phyloP scores from a whole-genome alignment of 1,139 yeast species.

The Kurtzmaniella quercitrusa region DNA sequence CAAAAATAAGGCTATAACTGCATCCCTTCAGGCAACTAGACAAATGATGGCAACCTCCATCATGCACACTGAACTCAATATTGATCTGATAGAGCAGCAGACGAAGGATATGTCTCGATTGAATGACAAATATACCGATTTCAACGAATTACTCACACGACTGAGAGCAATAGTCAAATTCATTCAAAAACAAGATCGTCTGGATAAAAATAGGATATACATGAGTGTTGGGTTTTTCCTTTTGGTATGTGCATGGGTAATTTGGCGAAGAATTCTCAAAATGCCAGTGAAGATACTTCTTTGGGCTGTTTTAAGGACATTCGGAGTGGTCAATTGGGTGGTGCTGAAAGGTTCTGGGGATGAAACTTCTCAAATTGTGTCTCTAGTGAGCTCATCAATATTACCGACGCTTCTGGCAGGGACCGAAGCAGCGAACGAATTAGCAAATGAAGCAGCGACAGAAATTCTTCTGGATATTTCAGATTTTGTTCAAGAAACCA shows the following conservation, averaged over 20 bases:
- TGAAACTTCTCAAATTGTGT: not conserved
- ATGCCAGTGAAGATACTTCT: conserved; percentile 52
- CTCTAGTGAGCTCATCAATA: not conserved
- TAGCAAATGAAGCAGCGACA: too few relatives aligned
- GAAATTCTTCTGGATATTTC: too few relatives aligned
- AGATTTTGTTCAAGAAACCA: conserved; percentile 6
- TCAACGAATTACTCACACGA: conserved; percentile 51
- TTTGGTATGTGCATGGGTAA: conserved; percentile 55
- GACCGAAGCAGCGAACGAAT: not conserved
- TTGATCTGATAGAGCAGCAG: conserved; percentile 58
- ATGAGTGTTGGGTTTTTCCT: conserved; percentile 55
- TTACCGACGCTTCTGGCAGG: not conserved
- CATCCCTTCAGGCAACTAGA: conserved; percentile 49
- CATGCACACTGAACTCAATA: conserved; percentile 58
- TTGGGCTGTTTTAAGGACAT: conserved; percentile 54
- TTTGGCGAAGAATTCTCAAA: conserved; percentile 60
- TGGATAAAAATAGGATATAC: conserved; percentile 59
- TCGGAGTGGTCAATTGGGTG: conserved; percentile 36
- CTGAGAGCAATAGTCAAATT: conserved; percentile 56
- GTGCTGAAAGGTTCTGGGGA: conserved; percentile 8
- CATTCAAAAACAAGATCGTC: conserved; percentile 63
- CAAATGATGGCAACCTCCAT: conserved; percentile 52
- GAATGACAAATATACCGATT: conserved; percentile 49
- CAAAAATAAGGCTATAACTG: conserved; percentile 52
- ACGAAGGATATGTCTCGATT: conserved; percentile 47